These are phyloP conservation scores for Pleurotus cornucopiae DNA, from an alignment of 768 basidiomycete species.

Conservation along the genomic window DNA sequence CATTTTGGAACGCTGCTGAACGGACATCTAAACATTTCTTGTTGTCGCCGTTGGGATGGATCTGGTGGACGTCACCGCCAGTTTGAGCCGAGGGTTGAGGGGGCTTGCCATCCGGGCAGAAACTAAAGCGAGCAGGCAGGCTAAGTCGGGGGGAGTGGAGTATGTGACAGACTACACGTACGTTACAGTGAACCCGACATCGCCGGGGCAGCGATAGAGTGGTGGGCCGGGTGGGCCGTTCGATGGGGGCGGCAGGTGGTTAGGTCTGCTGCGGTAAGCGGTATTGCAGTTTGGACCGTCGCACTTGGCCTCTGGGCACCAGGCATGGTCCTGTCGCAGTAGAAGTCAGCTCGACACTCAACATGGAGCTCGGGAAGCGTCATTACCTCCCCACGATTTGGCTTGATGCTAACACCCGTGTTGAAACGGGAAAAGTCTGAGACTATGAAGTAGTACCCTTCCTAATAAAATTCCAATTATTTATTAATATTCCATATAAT, in stretches of 20 bases:
- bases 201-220: conserved; percentile 5
- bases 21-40: conserved; percentile 7
- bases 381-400: not conserved
- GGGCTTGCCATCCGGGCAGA: conserved; percentile 3
- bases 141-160: not conserved
- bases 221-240: not conserved
- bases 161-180: not conserved
- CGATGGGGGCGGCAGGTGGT: conserved; percentile 1
- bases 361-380: not conserved
- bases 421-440: conserved; percentile 7
- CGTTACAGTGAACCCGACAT: conserved; percentile 4
- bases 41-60: conserved; percentile 5
- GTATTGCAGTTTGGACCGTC: not conserved
- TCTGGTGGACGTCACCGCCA: not conserved
- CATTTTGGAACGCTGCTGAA: not conserved
- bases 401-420: conserved; percentile 5
- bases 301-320: not conserved
- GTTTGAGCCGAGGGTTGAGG: not conserved
- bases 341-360: not conserved
- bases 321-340: not conserved
- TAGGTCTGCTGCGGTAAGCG: not conserved
- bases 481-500: too few relatives aligned
- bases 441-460: conserved; percentile 7
- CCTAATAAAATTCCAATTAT: not conserved
- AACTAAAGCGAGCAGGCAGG: not conserved